These are phyloP conservation scores for Coemansia sp. DNA, from an alignment of 192 early-diverging fungal genomes.

Conservation along the genomic window DNA sequence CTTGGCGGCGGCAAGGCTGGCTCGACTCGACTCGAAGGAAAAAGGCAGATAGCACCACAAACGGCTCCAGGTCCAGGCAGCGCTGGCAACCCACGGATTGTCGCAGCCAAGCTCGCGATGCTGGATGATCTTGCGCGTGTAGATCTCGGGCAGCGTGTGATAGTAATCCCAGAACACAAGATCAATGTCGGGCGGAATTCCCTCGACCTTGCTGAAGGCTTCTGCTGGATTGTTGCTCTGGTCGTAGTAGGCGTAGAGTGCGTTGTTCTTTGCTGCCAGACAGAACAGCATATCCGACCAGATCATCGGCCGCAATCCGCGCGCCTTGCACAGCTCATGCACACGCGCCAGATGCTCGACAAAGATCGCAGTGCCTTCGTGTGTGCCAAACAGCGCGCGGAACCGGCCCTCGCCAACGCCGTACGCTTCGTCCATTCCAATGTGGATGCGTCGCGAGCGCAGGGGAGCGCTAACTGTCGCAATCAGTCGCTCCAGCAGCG, in stretches of 20 bases:
- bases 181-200: conserved; percentile 65
- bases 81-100: conserved; percentile 80
- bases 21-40: conserved; percentile 73
- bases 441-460: conserved; percentile 76
- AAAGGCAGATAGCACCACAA: conserved; percentile 82
- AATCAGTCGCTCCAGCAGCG: conserved; percentile 74
- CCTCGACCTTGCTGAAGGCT: conserved; percentile 48
- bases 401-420: conserved; percentile 86
- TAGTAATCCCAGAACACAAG: conserved; percentile 91
- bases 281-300: conserved; percentile 82
- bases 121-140: conserved; percentile 75
- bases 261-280: conserved; percentile 77
- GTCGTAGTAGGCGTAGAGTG: conserved; percentile 82
- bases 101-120: conserved; percentile 79
- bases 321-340: conserved; percentile 63
- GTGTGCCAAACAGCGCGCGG: conserved; percentile 69
- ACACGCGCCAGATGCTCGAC: conserved; percentile 74
- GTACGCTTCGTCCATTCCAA: conserved; percentile 88
- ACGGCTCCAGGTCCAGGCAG: conserved; percentile 82
- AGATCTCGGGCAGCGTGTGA: conserved; percentile 69
- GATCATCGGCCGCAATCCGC: conserved; percentile 72
- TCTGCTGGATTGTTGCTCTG: conserved; percentile 61
- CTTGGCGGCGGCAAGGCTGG: conserved; percentile 72
- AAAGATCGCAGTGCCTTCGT: conserved; percentile 74
- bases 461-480: conserved; percentile 65